phyloP scores from a whole-genome alignment of 768 basidiomycete species.

The Tulasnella sp. region DNA sequence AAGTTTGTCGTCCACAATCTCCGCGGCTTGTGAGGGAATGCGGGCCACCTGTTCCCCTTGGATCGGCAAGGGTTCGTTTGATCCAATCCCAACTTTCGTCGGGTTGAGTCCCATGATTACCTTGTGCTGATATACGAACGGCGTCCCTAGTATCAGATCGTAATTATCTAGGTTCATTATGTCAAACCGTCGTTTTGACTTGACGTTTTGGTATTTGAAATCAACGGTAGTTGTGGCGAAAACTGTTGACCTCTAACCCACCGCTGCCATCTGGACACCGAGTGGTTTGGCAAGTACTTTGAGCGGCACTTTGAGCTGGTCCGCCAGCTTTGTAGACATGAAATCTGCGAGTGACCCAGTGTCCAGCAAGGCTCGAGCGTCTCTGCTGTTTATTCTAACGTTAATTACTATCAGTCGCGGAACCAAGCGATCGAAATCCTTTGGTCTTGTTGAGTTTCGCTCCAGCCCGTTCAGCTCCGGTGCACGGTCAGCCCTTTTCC shows the following conservation, averaged over 20 bases:
- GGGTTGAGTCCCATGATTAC: conserved; percentile 17
- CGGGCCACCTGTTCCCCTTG: background rate
- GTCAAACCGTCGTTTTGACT: conserved; percentile 32
- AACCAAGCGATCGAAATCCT: too few species aligned
- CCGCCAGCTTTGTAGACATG: conserved; percentile 18
- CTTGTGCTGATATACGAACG: conserved; percentile 16
- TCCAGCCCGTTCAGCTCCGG: too few species aligned
- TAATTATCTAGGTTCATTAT: conserved; percentile 36
- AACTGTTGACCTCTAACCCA: conserved; percentile 37
- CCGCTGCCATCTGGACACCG: conserved; percentile 35
- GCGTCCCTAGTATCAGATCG: conserved; percentile 33
- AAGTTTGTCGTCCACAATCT: background rate
- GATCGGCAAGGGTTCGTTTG: background rate
- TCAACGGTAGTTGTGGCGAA: conserved; percentile 27
- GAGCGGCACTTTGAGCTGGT: conserved; percentile 14
- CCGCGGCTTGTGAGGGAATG: background rate
- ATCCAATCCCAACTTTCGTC: background rate
- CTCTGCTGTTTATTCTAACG: too few species aligned
- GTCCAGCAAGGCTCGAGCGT: background rate
- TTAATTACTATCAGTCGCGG: too few species aligned
- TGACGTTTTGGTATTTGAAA: conserved; percentile 35
- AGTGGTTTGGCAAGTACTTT: conserved; percentile 29
- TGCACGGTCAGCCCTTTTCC: too few species aligned
- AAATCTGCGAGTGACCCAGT: conserved; percentile 20
- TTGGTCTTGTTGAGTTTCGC: too few species aligned